A percentile compares a stretch with the other conserved stretches of the same genome.
Evolutionary conservation across 208 protist species (phyloP).

Genomic region (Herpetomonas samuelpessoai): DNA sequence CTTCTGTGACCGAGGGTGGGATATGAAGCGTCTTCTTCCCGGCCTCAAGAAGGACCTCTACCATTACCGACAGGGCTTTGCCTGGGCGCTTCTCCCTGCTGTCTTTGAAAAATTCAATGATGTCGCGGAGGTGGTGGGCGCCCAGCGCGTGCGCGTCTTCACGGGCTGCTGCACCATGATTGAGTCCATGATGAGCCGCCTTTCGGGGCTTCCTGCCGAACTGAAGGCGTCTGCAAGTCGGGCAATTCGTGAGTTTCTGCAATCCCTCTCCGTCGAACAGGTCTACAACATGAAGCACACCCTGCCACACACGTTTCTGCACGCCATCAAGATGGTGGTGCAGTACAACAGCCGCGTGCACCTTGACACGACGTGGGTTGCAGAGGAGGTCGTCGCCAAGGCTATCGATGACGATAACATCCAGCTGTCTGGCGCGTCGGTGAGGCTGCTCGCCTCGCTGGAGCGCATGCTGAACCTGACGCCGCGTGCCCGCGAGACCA

Average conservation of each 20-base stretch:
- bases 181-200: slow-evolving; percentile 71
- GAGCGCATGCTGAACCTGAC: slow-evolving; percentile 67
- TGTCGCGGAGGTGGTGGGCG: slow-evolving; percentile 44
- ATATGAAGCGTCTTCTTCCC: slow-evolving; percentile 66
- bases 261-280: slow-evolving; percentile 48
- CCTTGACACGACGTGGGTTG: slow-evolving; percentile 65
- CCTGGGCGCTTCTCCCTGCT: slow-evolving; percentile 73
- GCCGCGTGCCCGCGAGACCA: slow-evolving; percentile 70
- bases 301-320: slow-evolving; percentile 76
- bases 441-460: slow-evolving; percentile 57
- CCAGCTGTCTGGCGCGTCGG: slow-evolving; percentile 66
- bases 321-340: slow-evolving; percentile 76
- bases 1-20: slow-evolving; percentile 88
- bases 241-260: slow-evolving; percentile 58
- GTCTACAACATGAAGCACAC: slow-evolving; percentile 88
- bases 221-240: slow-evolving; percentile 44
- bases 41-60: slow-evolving; percentile 81
- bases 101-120: slow-evolving; percentile 78
- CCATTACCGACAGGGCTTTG: slow-evolving; percentile 86
- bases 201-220: slow-evolving; percentile 58
- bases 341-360: slow-evolving; percentile 84
- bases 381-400: slow-evolving; percentile 32
- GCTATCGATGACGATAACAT: slow-evolving; percentile 72
- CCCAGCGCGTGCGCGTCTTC: slow-evolving; percentile 79
- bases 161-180: slow-evolving; percentile 65